Base-by-base conservation (phyloP, 2,329 filamentous ascomycete genomes). In the Aspergillus fructus region DNA sequence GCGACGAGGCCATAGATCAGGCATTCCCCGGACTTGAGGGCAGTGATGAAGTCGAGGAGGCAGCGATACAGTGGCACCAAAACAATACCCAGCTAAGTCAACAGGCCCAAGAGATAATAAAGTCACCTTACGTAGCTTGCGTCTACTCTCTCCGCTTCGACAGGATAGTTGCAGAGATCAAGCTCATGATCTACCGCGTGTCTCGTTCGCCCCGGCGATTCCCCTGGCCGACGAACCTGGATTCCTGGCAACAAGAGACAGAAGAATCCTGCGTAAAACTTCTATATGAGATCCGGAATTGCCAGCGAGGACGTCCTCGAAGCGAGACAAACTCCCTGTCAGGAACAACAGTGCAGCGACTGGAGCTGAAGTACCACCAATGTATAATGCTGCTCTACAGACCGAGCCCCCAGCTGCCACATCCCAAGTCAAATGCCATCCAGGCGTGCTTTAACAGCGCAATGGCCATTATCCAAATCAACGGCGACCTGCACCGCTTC, bases 121-220 rank as follows among this genome's bases (percentile, higher is more conserved):
- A 4, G 13, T 2, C 40, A 3, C 30, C 43, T 6, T 49, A 55
- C 45, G 21, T 40, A 11, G 52, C 52, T 5, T 54, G 53, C 37
- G 19, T 55, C 7, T 55, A 55, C 9, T 55, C 45, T 12, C 34
- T 55, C 2, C 53, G 53, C 6, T 55, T 55, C 6, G 53, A 55
- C 24, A 37, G 53, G 8, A 42, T 55, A 5, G 45, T 55, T 8
- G 45, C 53, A 12, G 53, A 55, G 53, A 55, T 55, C 4, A 55
- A 55, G 19, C 53, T 55, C 6, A 55, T 55, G 53, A 39, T 55
- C 23, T 55, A 55, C 11, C 53, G 53, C 15, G 53, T 55, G 2
- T 47, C 53, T 21, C 34, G 53, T 13, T 55, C 53, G 3, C 53
- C 53, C 3, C 37, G 53, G 30, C 53, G 53, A 7, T 55, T 55